Conservation (phyloP, 768 basidiomycete genomes). For the Boletus vinaceobasis region DNA sequence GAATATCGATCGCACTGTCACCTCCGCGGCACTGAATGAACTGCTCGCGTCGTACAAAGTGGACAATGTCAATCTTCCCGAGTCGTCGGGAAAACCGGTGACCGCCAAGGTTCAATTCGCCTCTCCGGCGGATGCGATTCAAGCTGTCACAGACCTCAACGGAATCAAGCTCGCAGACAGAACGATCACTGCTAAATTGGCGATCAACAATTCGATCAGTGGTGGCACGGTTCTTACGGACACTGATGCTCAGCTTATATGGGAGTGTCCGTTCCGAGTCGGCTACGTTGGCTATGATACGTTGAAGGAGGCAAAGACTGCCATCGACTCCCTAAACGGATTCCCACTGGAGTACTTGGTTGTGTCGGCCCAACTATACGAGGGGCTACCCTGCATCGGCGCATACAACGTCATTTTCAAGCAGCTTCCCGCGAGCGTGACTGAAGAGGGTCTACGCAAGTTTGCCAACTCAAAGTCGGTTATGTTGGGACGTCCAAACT, state of each 20-base stretch:
- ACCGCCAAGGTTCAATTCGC: constrained; percentile 47
- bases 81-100: constrained; percentile 20
- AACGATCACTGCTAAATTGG: constrained; percentile 43
- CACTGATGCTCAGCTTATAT: constrained; percentile 53
- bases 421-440: constrained; percentile 47
- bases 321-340: constrained; percentile 42
- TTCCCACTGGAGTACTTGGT: constrained; percentile 37
- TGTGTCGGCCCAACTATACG: constrained; percentile 49
- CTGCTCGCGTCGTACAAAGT: constrained; percentile 45
- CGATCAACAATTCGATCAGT: constrained; percentile 36
- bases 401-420: constrained; percentile 58
- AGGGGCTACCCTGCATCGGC: constrained; percentile 57
- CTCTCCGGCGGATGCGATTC: constrained; percentile 45
- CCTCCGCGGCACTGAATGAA: constrained; percentile 32
- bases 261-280: constrained; percentile 53
- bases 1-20: constrained; percentile 43
- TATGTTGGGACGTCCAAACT: constrained; percentile 51
- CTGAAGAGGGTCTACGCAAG: constrained; percentile 39
- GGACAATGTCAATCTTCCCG: constrained; percentile 35
- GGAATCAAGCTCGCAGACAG: constrained; percentile 38
- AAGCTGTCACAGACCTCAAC: constrained; percentile 52
- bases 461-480: constrained; percentile 49
- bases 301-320: constrained; percentile 45
- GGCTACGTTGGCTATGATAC: constrained; percentile 65
- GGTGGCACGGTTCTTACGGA: constrained; percentile 46